phyloP scores from a whole-genome alignment of 108 stramenopile species.

The Skeletonema grethae region DNA sequence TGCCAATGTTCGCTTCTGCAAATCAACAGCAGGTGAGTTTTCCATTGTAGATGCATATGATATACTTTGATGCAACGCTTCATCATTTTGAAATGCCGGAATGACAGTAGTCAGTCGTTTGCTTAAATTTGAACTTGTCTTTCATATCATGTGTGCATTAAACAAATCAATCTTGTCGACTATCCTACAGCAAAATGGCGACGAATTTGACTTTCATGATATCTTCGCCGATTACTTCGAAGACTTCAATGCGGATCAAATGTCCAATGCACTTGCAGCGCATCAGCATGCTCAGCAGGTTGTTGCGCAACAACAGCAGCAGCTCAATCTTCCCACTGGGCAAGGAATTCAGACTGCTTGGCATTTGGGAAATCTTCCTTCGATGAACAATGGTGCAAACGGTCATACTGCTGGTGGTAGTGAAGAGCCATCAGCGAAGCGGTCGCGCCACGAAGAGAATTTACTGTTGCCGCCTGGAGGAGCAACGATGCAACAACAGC shows the following conservation, averaged over 20 bases:
- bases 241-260: slow-evolving; percentile 24
- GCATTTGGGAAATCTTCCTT: slow-evolving; percentile 31
- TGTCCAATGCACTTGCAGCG: slow-evolving; percentile 16
- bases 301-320: slow-evolving; percentile 3
- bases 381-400: slow-evolving; percentile 9
- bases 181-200: slow-evolving; percentile 3
- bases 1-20: slow-evolving; percentile 4
- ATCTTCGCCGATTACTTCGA: slow-evolving; percentile 56
- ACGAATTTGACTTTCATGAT: slow-evolving; percentile 46
- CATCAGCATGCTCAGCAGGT: slow-evolving; percentile 30
- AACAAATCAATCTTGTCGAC: neutral
- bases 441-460: slow-evolving; percentile 4
- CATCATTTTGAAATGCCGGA: too few relatives aligned
- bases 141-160: neutral
- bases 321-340: slow-evolving; percentile 35
- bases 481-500: slow-evolving; percentile 7
- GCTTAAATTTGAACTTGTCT: neutral
- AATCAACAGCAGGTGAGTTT: slow-evolving; percentile 1
- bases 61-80: neutral
- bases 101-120: neutral
- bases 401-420: neutral
- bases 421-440: slow-evolving; percentile 19
- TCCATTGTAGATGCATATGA: too few relatives aligned
- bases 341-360: slow-evolving; percentile 47
- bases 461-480: slow-evolving; percentile 3